Evolutionary conservation across 306 rosid species (phyloP).

Genomic region (Mimosa pudica): DNA sequence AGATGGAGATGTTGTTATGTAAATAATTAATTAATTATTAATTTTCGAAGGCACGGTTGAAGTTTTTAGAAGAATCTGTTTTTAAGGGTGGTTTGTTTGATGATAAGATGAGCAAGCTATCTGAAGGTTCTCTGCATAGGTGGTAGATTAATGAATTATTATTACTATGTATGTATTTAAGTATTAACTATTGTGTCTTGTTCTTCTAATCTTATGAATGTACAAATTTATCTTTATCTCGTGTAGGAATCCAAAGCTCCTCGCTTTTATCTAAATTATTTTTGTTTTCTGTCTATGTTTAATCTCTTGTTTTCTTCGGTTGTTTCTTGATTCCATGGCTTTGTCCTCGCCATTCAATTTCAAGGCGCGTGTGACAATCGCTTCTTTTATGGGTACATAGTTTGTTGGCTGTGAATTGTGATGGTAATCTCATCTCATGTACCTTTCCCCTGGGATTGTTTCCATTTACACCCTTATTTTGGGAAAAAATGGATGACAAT

Average conservation of each 20-base stretch:
- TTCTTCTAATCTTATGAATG: slow-evolving; percentile 49
- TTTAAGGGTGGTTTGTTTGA: slow-evolving; percentile 36
- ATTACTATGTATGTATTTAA: neutral
- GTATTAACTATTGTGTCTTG: slow-evolving; percentile 37
- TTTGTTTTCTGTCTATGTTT: slow-evolving; percentile 29
- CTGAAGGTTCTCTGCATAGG: slow-evolving; percentile 36
- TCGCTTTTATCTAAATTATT: slow-evolving; percentile 23
- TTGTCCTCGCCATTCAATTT: neutral
- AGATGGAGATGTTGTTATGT: slow-evolving; percentile 29
- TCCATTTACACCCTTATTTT: neutral
- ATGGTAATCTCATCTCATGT: neutral
- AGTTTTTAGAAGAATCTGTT: slow-evolving; percentile 42
- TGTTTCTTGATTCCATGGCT: neutral
- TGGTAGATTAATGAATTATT: slow-evolving; percentile 34
- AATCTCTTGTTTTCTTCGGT: neutral
- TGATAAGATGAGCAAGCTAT: neutral
- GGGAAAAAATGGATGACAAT: neutral
- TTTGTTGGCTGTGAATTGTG: neutral
- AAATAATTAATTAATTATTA: slow-evolving; percentile 31
- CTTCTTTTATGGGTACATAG: neutral
- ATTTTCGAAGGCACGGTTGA: slow-evolving; percentile 40
- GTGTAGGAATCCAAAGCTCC: slow-evolving; percentile 13
- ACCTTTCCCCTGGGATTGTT: neutral
- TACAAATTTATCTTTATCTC: slow-evolving; percentile 30
- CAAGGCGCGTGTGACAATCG: neutral